Evolutionary conservation across 192 early-diverging fungal species (phyloP).

Genomic region (Lobulomyces angularis): DNA sequence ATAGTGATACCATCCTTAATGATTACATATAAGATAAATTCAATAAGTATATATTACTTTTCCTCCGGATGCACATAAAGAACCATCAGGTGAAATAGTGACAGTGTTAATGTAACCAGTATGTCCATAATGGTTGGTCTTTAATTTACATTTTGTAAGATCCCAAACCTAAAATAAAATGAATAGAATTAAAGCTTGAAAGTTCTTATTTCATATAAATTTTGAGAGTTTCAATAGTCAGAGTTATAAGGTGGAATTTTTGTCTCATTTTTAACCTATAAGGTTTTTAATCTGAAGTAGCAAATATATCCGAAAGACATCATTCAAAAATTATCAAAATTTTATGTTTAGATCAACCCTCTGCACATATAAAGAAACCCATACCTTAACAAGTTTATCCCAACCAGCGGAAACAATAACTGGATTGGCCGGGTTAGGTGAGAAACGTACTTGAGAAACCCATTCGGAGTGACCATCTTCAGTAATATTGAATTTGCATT

Average conservation of each 20-base stretch:
- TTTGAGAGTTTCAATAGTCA: no score
- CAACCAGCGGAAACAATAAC: conserved; percentile 96
- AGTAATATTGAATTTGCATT: conserved; percentile 98
- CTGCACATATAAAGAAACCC: conserved; percentile 9
- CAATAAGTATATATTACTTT: no score
- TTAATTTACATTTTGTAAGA: conserved; percentile 93
- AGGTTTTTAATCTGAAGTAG: conserved; percentile 56
- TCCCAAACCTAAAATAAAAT: conserved; percentile 78
- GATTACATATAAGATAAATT: no score
- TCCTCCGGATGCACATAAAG: conserved; percentile 98
- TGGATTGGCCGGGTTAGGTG: conserved; percentile 95
- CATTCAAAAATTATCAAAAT: conserved; percentile 10
- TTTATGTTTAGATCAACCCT: conserved; percentile 15
- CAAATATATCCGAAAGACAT: conserved; percentile 51
- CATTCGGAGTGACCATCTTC: conserved; percentile 96
- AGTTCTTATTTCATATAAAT: conserved; percentile 5
- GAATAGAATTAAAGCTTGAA: background rate
- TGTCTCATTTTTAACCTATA: conserved; percentile 50
- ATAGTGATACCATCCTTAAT: conserved; percentile 98
- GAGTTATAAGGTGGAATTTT: conserved; percentile 33
- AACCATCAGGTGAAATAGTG: conserved; percentile 98
- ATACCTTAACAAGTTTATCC: conserved; percentile 99
- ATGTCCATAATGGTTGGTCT: conserved; percentile 99
- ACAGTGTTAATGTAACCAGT: conserved; percentile 94
- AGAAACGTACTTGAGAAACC: conserved; percentile 99